Evolutionary conservation across 768 basidiomycete species (phyloP), one percentile per base, ranked within the genome.

Genomic region (Cantharellus anzutake): DNA sequence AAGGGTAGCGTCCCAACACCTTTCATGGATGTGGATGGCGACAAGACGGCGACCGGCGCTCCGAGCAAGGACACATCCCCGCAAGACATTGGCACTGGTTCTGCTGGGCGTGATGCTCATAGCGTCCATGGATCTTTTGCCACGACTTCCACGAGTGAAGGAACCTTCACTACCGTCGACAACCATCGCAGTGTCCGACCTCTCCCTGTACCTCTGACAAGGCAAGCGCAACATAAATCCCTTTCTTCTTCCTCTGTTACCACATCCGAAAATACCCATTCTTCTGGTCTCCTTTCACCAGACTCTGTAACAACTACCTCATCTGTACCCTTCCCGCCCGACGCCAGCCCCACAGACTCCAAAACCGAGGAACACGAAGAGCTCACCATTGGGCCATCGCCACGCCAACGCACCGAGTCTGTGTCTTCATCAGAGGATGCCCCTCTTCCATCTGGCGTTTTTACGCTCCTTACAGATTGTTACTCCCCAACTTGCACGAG

Each of bases 401-500:
- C 59, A 29, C n/a, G 37, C 61, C 2, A 2, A 44, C 41, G 38
- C 34, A 16, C 29, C 51, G 52, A 56, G 56, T 48, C 42, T 57
- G 20, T 51, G 35, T 7, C 11, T 35, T 53, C 60, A 29, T 53
- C 41, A 3, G 66, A 65, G n/a, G 60, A 64, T 42, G 44, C 56
- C 34, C 68, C 72, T 20, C 71, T 97, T 59, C 96, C 96, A 2
- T 80, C 85, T 0, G 96, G 96, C 34, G 92, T 98, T 14, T 98
- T 98, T 70, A 98, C 93, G 2, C 77, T 98, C 51, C 76, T 99
- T 62, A 93, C 92, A 0, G 93, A 96, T 68, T 99, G 96, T 70
- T 98, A 98, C 72, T 96, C 92, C 5, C 91, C 96, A 16, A 99
- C 96, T 39, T 98, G 96, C 71, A 86, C 88, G 41, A 76, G 87